phyloP scores from a whole-genome alignment of 2,329 filamentous ascomycete genomes.

The Fusarium multiceps region DNA sequence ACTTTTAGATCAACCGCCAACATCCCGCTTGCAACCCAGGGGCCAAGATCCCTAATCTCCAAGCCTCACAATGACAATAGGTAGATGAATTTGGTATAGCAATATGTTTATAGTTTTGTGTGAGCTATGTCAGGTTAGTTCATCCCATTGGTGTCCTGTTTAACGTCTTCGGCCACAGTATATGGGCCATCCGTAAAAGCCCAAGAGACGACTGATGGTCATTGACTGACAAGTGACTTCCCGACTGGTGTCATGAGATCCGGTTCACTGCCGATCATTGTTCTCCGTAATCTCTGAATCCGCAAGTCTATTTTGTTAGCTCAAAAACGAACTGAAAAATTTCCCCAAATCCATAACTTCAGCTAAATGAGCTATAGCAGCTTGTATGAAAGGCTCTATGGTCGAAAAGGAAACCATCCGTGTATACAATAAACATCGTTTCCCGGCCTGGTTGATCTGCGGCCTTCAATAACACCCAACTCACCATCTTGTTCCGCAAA shows the following conservation, averaged over 20 bases:
- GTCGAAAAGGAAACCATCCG: background rate
- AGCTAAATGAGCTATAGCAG: slow-evolving; percentile 1
- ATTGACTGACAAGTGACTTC: background rate
- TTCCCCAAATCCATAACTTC: slow-evolving; percentile 1
- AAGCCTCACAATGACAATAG: background rate
- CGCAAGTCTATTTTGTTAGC: slow-evolving; percentile 11
- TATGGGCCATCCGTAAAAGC: background rate
- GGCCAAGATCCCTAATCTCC: background rate
- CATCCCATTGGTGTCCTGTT: background rate
- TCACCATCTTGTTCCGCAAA: background rate
- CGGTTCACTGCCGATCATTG: background rate
- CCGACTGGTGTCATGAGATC: background rate
- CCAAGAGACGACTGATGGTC: background rate
- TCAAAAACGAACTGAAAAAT: slow-evolving; percentile 2
- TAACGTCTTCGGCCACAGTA: background rate
- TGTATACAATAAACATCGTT: background rate
- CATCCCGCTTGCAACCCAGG: background rate
- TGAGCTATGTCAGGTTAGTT: slow-evolving; percentile 1
- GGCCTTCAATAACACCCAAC: background rate
- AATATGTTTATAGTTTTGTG: background rate
- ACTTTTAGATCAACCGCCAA: background rate
- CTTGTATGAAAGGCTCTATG: slow-evolving; percentile 2
- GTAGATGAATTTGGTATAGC: slow-evolving; percentile 3
- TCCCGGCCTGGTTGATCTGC: background rate
- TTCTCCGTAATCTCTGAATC: background rate